These are phyloP conservation scores for Cystoisospora suis DNA, from an alignment of 169 alveolate genomes.

Conservation along the genomic window DNA sequence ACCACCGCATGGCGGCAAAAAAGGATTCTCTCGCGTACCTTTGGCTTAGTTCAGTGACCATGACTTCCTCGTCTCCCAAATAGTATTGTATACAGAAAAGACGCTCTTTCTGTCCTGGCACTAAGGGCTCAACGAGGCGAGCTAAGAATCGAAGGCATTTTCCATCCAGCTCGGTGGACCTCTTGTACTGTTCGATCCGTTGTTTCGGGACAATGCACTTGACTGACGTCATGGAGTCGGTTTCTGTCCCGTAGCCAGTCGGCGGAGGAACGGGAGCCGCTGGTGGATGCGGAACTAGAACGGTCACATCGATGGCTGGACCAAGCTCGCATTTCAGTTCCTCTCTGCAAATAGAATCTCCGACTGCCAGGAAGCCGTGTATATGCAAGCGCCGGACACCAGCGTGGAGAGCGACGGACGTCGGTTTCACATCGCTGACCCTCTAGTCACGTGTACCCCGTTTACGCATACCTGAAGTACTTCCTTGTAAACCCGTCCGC, in stretches of 20 bases:
- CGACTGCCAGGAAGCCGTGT: too few species aligned
- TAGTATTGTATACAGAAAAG: neutral
- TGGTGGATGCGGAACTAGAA: slow-evolving; percentile 24
- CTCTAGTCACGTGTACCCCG: neutral
- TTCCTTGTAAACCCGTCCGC: slow-evolving; percentile 83
- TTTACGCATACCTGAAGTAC: slow-evolving; percentile 27
- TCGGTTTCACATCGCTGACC: neutral
- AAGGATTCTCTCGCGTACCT: too few species aligned
- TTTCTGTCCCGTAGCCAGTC: slow-evolving; percentile 86
- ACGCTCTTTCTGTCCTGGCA: slow-evolving; percentile 77
- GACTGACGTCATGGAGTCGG: slow-evolving; percentile 83
- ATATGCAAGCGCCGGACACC: too few species aligned
- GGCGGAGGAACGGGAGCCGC: slow-evolving; percentile 81
- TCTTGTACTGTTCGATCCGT: slow-evolving; percentile 79
- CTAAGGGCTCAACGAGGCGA: slow-evolving; percentile 76
- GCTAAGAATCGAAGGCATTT: slow-evolving; percentile 84
- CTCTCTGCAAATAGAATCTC: slow-evolving; percentile 66
- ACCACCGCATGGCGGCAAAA: too few species aligned
- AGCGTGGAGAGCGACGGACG: too few species aligned
- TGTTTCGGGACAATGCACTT: slow-evolving; percentile 76
- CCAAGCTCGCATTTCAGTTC: slow-evolving; percentile 53
- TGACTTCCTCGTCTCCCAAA: slow-evolving; percentile 80
- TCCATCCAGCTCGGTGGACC: slow-evolving; percentile 79
- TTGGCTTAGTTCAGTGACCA: slow-evolving; percentile 75
- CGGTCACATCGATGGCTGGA: slow-evolving; percentile 34